Evolutionary conservation across 2,329 filamentous ascomycete genomes (phyloP), one percentile per base, ranked within the genome.

Genomic region (Esteya vermicola): DNA sequence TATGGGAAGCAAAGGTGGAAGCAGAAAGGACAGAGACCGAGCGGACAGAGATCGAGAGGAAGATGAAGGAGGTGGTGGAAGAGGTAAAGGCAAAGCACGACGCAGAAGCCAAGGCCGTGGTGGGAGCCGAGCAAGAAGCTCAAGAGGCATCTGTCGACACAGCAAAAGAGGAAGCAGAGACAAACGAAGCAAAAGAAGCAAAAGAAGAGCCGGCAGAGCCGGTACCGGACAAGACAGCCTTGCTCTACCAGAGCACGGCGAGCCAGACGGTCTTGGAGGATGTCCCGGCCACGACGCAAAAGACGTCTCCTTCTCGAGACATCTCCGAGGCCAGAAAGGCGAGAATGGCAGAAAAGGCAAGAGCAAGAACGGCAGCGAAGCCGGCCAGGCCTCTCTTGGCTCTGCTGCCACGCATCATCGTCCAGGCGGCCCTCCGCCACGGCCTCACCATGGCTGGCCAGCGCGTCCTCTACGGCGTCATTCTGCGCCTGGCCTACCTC

Each of bases 361-460:
- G n/a, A n/a, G n/a, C n/a, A n/a, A n/a, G n/a, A n/a, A 9, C 13
- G 16, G 2, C 26, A 66, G 62, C 0, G 83, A 93, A 52, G 86
- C 86, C 1, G 44, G 78, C 0, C 55, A 4, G 80, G 77, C 0
- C 60, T 93, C 9, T 94, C 93, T 53, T n/a, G n/a, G n/a, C n/a
- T n/a, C n/a, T n/a, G n/a, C 63, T 93, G 1, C 68, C 68, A 13
- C 82, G 78, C 5, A 84, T 93, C 57, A 67, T 93, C 4, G 58
- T 88, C 9, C 88, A 86, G 51, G 81, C 82, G 0, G 93, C 93
- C 60, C 78, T 94, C 51, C 78, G 76, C 19, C 85, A 94, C 51
- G 86, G 86, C 1, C 70, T 86, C 38, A 89, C 85, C 1, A 93
- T 93, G 83, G 63, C 89, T 40, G 75, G 83, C 43, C 94, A 94